Conservation (phyloP, 208 protist species). For the Vickermania spadyakhi region DNA sequence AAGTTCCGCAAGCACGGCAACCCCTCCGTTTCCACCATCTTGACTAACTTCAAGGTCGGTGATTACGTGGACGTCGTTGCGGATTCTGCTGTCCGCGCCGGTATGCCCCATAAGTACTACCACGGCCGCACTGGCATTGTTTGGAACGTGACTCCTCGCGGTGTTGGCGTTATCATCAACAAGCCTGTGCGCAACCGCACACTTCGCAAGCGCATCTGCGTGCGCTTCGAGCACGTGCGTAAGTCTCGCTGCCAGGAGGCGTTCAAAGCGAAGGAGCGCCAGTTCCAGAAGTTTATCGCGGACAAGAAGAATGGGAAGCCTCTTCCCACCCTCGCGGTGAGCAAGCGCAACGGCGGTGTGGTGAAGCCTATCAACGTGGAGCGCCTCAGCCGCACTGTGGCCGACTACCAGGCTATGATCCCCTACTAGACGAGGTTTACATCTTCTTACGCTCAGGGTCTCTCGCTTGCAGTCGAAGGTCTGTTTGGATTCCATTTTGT, state of each 20-base stretch:
- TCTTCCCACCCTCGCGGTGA: conserved; percentile 58
- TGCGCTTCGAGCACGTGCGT: conserved; percentile 99
- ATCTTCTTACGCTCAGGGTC: no score
- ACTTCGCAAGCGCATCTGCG: conserved; percentile 99
- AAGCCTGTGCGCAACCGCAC: conserved; percentile 97
- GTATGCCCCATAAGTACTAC: conserved; percentile 99
- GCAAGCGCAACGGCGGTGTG: conserved; percentile 58
- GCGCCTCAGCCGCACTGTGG: conserved; percentile 61
- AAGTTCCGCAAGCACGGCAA: conserved; percentile 95
- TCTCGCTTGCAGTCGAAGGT: no score
- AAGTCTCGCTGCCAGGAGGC: conserved; percentile 90
- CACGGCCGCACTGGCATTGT: conserved; percentile 99
- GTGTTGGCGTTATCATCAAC: conserved; percentile 99
- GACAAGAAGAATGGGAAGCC: conserved; percentile 80
- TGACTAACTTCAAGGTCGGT: conserved; percentile 96
- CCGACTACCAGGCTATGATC: conserved; percentile 85
- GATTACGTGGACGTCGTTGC: conserved; percentile 99
- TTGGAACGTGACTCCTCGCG: conserved; percentile 98
- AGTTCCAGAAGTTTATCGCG: conserved; percentile 56
- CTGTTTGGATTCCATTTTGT: no score
- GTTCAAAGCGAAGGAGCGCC: conserved; percentile 79
- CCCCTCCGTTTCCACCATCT: conserved; percentile 92
- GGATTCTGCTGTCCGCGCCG: conserved; percentile 98
- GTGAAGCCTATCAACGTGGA: conserved; percentile 67
- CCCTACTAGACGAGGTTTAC: conserved; percentile 65